Percentiles rank a stretch among this genome's conserved stretches.
These are phyloP conservation scores for Cytospora piceae DNA, from an alignment of 2,329 filamentous ascomycete genomes.

Conservation along the genomic window DNA sequence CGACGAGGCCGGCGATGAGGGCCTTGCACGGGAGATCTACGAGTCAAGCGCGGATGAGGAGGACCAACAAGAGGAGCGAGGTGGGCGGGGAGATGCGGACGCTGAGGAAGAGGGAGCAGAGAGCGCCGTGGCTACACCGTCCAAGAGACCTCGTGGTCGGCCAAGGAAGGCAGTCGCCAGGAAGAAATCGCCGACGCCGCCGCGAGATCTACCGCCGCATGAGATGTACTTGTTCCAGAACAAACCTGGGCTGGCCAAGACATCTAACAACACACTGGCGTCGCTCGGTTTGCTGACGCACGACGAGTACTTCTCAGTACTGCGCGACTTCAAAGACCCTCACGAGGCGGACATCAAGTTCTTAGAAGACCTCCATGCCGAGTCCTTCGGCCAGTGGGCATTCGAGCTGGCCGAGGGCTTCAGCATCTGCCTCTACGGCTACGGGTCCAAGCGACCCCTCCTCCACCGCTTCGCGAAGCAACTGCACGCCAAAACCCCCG, in stretches of 20 bases:
- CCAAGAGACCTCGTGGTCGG: slow-evolving; percentile 54
- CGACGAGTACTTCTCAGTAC: slow-evolving; percentile 82
- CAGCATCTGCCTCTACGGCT: slow-evolving; percentile 89
- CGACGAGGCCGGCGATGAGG: slow-evolving; percentile 71
- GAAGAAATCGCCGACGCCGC: slow-evolving; percentile 76
- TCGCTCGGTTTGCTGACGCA: slow-evolving; percentile 79
- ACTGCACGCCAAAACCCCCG: slow-evolving; percentile 53
- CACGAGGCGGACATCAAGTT: slow-evolving; percentile 73
- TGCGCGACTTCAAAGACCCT: slow-evolving; percentile 66
- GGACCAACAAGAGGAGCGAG: slow-evolving; percentile 30
- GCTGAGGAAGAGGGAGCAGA: slow-evolving; percentile 35
- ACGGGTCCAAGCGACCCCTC: slow-evolving; percentile 82
- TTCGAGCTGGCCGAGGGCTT: slow-evolving; percentile 90
- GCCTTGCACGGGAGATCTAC: slow-evolving; percentile 71
- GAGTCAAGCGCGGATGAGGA: slow-evolving; percentile 50
- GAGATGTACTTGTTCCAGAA: slow-evolving; percentile 96
- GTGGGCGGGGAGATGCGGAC: slow-evolving; percentile 24
- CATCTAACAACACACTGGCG: slow-evolving; percentile 82
- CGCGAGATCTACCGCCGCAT: slow-evolving; percentile 80
- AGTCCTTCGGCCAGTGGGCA: slow-evolving; percentile 87
- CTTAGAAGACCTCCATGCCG: slow-evolving; percentile 73
- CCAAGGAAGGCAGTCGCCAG: slow-evolving; percentile 49
- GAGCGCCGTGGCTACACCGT: slow-evolving; percentile 43
- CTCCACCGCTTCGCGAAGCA: slow-evolving; percentile 76
- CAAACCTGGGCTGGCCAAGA: slow-evolving; percentile 77